phyloP scores from a whole-genome alignment of 1,284 basidiomycete genomes.

The Meripilus lineatus region DNA sequence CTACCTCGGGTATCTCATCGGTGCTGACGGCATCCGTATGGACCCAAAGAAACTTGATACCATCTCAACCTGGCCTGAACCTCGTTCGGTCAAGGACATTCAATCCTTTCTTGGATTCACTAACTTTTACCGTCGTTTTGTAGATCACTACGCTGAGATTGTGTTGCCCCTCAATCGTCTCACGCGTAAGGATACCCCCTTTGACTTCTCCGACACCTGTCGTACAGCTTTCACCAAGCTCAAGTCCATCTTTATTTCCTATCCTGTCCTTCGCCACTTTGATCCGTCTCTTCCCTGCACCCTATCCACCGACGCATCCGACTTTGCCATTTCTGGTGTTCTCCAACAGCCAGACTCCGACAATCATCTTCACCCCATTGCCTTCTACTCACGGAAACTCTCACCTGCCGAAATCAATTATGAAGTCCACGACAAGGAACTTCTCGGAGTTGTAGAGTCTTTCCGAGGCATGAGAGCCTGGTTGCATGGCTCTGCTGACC shows the following conservation, averaged over 20 bases:
- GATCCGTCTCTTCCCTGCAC: constrained; percentile 20
- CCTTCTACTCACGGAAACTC: constrained; percentile 28
- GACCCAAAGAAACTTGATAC: constrained; percentile 32
- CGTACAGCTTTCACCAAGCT: constrained; percentile 22
- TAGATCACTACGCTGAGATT: constrained; percentile 31
- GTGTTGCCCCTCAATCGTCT: constrained; percentile 24
- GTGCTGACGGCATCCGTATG: constrained; percentile 26
- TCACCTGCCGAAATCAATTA: constrained; percentile 31
- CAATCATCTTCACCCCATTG: constrained; percentile 26
- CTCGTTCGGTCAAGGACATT: constrained; percentile 23
- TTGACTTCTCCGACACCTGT: not conserved
- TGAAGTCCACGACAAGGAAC: constrained; percentile 33
- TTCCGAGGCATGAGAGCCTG: constrained; percentile 29
- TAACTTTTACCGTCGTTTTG: constrained; percentile 24
- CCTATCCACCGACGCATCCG: constrained; percentile 22
- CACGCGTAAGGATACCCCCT: constrained; percentile 19
- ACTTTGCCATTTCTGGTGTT: constrained; percentile 24
- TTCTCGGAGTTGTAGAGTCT: constrained; percentile 30
- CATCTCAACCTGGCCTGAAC: constrained; percentile 31
- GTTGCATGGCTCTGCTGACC: constrained; percentile 22
- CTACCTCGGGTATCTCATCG: constrained; percentile 36
- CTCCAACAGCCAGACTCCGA: constrained; percentile 23
- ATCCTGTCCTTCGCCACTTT: constrained; percentile 29
- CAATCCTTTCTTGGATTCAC: constrained; percentile 36
- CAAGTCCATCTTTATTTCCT: constrained; percentile 23